Conservation (phyloP, 129 eudicot genomes). For the Cynara cardunculus region DNA sequence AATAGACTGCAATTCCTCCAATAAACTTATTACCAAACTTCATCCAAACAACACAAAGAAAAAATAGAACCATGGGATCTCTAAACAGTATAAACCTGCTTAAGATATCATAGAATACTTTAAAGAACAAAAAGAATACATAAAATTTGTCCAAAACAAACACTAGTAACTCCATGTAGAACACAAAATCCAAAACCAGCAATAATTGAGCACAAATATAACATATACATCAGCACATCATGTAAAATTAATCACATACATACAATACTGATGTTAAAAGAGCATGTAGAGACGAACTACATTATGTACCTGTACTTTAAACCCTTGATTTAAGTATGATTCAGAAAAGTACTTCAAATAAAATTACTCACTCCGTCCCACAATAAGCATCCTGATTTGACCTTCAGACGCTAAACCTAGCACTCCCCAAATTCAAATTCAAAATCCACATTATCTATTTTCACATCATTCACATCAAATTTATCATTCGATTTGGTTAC, state of each 20-base stretch:
- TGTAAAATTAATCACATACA: slow-evolving; percentile 1
- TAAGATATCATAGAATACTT: background rate
- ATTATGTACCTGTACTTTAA: background rate
- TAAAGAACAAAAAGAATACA: background rate
- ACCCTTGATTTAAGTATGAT: background rate
- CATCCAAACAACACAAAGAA: too few species aligned
- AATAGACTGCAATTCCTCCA: too few species aligned
- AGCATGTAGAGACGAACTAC: background rate
- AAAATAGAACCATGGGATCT: too few species aligned
- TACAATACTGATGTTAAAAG: slow-evolving; percentile 5
- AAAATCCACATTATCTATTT: background rate
- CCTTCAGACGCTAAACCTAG: slow-evolving; percentile 5
- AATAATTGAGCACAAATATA: background rate
- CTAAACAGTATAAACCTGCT: slow-evolving; percentile 1
- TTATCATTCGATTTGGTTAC: background rate
- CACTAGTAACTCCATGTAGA: background rate
- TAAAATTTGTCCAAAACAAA: background rate
- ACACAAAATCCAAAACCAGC: background rate
- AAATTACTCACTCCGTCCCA: background rate
- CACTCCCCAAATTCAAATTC: background rate
- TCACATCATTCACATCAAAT: background rate
- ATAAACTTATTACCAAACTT: too few species aligned
- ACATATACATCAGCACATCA: slow-evolving; percentile 12
- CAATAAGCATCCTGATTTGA: background rate
- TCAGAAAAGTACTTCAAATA: background rate